Evolutionary conservation across 1,284 basidiomycete species (phyloP), one percentile per base, ranked within the genome.

Genomic region (Leccinum pallidistipes): DNA sequence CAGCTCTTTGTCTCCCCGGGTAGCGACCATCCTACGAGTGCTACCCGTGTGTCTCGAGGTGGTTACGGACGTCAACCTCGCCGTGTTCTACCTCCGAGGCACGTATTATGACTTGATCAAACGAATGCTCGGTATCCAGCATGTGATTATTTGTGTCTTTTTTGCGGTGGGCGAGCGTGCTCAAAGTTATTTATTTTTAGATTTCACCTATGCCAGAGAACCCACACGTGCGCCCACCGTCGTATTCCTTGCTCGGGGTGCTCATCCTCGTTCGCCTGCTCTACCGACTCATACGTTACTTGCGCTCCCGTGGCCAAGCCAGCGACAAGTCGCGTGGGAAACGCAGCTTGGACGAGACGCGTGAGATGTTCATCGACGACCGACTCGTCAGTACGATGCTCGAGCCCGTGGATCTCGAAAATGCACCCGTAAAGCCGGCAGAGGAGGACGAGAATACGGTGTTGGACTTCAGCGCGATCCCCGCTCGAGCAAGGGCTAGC

Each of bases 181-280:
- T 65, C 43, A 57, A 59, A 34, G 34, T 45, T 50, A 55, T 40
- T 54, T 14, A 61, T 31, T 55, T n/a, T 32, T 62, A 95, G 94
- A 77, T 94, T 51, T 92, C 94, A 40, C 81, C 86, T 60, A 79
- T 83, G 68, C 87, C 88, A 1, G 82, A 86, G 65, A 82, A 90
- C 63, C 89, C 90, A 5, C 86, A 92, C 70, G 78, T 80, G 10
- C 83, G 86, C 58, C 85, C 89, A 6, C 90, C 93, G 5, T 94
- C 93, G 18, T 97, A 95, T 74, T 91, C 93, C 31, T 77, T 95
- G 6, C 81, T 97, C 5, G 94, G 93, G 7, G 76, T 95, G 38
- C 79, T 97, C 57, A 84, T 95, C 57, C 78, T 81, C 27, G 73
- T 92, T 29, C 84, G 93, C 47, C 80, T 96, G 2, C 65, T 90